Conservation (phyloP, 306 rosid genomes). For the Fagus sylvatica region DNA sequence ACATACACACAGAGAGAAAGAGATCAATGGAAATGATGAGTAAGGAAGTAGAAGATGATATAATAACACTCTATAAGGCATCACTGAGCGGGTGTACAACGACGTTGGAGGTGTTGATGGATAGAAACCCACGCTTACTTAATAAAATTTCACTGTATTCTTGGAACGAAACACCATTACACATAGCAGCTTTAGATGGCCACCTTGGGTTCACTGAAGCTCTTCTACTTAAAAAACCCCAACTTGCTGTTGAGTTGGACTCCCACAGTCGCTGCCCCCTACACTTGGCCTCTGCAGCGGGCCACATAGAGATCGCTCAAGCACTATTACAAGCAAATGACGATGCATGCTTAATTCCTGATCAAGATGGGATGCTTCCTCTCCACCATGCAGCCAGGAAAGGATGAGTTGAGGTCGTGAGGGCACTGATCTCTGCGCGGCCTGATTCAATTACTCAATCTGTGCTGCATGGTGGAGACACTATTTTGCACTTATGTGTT, state of each 20-base stretch:
- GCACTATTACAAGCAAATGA: not conserved
- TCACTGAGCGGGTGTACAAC: not conserved
- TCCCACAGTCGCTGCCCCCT: not conserved
- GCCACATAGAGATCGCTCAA: constrained; percentile 9
- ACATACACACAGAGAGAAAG: too few species aligned
- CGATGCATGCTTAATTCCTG: not conserved
- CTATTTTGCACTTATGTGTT: constrained; percentile 1
- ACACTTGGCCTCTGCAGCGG: constrained; percentile 23
- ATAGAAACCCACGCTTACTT: not conserved
- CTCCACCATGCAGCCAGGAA: constrained; percentile 3
- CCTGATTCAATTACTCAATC: not conserved
- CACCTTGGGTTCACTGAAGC: not conserved
- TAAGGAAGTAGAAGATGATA: not conserved
- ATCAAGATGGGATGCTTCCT: constrained; percentile 10
- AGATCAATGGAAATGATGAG: not conserved
- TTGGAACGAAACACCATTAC: constrained; percentile 15
- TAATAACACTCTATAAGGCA: too few species aligned
- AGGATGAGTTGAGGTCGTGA: not conserved
- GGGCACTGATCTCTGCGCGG: not conserved
- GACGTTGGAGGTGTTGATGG: not conserved
- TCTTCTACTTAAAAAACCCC: not conserved
- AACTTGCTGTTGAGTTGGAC: constrained; percentile 10
- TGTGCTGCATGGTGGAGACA: not conserved
- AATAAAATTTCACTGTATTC: not conserved
- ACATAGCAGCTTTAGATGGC: constrained; percentile 9